These are phyloP conservation scores for Athelia sp. DNA, from an alignment of 1,284 basidiomycete species.

Conservation along the genomic window DNA sequence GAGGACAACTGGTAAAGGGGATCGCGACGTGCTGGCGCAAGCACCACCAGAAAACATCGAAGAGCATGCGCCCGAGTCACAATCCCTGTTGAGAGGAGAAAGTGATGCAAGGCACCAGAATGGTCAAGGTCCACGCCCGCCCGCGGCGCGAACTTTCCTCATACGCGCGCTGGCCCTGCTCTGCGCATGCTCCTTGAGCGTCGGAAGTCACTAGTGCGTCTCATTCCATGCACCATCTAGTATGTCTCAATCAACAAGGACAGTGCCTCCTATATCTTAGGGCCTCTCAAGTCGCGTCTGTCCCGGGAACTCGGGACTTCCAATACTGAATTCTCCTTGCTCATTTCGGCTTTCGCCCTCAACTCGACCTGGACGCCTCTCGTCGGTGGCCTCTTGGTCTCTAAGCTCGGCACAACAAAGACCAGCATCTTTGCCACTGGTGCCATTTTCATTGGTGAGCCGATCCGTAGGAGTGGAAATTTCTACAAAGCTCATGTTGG, in stretches of 20 bases:
- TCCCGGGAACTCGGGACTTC: slow-evolving; percentile 69
- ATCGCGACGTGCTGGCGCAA: no score
- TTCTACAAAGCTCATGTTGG: slow-evolving; percentile 8
- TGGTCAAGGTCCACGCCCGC: slow-evolving; percentile 6
- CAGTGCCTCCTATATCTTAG: slow-evolving; percentile 68
- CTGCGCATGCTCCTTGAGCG: slow-evolving; percentile 69
- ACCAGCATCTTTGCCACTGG: slow-evolving; percentile 71
- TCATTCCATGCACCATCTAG: neutral
- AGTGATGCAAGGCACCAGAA: neutral
- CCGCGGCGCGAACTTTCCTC: slow-evolving; percentile 33
- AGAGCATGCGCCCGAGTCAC: no score
- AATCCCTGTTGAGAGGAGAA: no score
- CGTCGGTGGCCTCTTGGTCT: slow-evolving; percentile 63
- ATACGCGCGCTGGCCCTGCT: slow-evolving; percentile 59
- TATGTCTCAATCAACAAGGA: slow-evolving; percentile 4
- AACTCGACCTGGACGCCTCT: slow-evolving; percentile 82
- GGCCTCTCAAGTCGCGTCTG: slow-evolving; percentile 70
- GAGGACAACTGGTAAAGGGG: no score
- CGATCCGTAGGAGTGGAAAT: neutral
- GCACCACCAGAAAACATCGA: no score
- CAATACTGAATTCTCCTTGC: slow-evolving; percentile 71
- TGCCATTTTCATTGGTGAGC: slow-evolving; percentile 57
- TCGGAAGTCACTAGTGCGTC: slow-evolving; percentile 72
- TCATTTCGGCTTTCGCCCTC: slow-evolving; percentile 70
- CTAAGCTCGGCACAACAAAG: slow-evolving; percentile 62